A percentile compares a stretch with the other conserved stretches of the same genome.
Conservation (phyloP, 257 asterid genomes). For the Orobanche coerulescens region DNA sequence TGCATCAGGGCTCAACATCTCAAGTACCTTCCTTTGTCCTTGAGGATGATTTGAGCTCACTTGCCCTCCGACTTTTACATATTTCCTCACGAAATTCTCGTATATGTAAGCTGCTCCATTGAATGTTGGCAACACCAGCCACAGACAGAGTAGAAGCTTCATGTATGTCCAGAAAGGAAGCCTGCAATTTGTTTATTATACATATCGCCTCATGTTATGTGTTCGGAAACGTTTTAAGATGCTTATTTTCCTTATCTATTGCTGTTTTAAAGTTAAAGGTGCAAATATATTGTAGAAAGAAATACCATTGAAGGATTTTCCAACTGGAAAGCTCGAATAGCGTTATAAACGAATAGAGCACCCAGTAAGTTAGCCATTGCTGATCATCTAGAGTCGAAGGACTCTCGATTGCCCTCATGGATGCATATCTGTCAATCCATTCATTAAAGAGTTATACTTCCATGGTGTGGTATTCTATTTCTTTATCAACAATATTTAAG, state of each 20-base stretch:
- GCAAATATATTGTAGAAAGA: neutral
- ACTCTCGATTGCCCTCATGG: slow-evolving; percentile 82
- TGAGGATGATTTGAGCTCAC: slow-evolving; percentile 48
- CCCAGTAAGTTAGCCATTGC: slow-evolving; percentile 92
- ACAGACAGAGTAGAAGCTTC: slow-evolving; percentile 55
- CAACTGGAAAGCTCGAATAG: slow-evolving; percentile 76
- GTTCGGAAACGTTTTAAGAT: too few relatives aligned
- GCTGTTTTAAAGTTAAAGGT: neutral
- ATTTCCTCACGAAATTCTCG: slow-evolving; percentile 55
- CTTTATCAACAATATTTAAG: neutral
- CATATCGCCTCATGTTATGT: too few relatives aligned
- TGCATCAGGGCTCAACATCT: slow-evolving; percentile 90
- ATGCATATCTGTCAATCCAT: slow-evolving; percentile 50
- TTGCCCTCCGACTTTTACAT: slow-evolving; percentile 46
- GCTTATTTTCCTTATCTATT: too few relatives aligned
- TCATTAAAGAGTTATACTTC: neutral
- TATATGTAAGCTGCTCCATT: slow-evolving; percentile 60
- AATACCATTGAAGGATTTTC: slow-evolving; percentile 78
- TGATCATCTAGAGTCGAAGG: slow-evolving; percentile 88
- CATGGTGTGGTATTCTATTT: neutral
- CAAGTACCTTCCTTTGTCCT: slow-evolving; percentile 58
- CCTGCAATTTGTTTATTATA: slow-evolving; percentile 39
- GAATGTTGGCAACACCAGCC: slow-evolving; percentile 52
- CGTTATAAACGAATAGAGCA: slow-evolving; percentile 67
- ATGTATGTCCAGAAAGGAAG: slow-evolving; percentile 82